These are phyloP conservation scores for Suillus placidus DNA, from an alignment of 768 basidiomycete species.

Conservation along the genomic window DNA sequence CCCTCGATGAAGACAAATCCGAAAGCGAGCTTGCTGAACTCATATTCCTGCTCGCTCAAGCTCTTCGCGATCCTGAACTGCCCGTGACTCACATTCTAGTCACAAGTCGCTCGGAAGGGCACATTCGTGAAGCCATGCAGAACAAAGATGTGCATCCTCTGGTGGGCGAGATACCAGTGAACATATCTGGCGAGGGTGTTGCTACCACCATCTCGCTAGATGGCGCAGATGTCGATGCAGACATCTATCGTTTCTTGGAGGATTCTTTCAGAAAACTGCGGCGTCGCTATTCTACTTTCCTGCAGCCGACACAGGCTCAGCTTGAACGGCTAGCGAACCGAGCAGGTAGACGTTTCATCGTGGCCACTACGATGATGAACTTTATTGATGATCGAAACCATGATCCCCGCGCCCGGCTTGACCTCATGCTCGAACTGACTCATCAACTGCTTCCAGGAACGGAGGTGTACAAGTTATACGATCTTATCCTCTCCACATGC, in stretches of 20 bases:
- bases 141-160: no score
- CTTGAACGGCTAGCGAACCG: no score
- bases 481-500: no score
- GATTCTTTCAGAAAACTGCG: not conserved
- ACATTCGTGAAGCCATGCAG: no score
- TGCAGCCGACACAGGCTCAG: not conserved
- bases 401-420: not conserved
- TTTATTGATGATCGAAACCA: not conserved
- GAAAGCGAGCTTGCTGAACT: not conserved
- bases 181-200: not conserved
- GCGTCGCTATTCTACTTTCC: not conserved
- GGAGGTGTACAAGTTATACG: not conserved
- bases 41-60: not conserved
- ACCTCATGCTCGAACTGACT: not conserved
- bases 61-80: not conserved
- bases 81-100: not conserved
- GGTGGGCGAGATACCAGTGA: not conserved
- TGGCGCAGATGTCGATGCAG: not conserved
- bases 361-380: not conserved
- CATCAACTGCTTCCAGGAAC: not conserved
- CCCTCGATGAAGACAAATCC: not conserved
- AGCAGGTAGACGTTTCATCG: not conserved
- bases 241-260: not conserved
- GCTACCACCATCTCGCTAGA: not conserved
- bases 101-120: not conserved